phyloP scores from a whole-genome alignment of 2,329 filamentous ascomycete genomes.

The Elsinoe australis region DNA sequence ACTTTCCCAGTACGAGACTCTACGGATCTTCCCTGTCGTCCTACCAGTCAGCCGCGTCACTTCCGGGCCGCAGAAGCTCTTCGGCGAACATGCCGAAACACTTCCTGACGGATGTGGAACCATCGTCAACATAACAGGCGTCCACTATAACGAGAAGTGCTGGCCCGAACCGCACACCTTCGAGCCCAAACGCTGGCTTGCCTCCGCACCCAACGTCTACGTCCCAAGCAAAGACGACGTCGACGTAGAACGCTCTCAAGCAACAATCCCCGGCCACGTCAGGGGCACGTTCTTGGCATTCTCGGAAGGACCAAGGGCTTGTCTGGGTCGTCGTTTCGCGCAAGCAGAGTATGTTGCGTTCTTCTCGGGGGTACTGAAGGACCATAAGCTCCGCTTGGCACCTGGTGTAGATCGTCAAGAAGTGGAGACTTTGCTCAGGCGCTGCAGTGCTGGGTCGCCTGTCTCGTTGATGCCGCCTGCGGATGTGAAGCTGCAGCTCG shows the following conservation, averaged over 20 bases:
- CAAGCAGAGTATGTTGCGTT: not conserved
- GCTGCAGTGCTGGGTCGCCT: not conserved
- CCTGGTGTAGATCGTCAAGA: not conserved
- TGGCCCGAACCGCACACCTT: not conserved
- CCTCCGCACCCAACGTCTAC: not conserved
- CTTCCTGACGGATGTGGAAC: not conserved
- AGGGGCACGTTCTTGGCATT: not conserved
- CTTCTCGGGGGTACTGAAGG: not conserved
- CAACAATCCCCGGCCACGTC: not conserved
- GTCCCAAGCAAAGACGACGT: not conserved
- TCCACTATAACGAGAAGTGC: not conserved
- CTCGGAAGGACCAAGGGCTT: not conserved
- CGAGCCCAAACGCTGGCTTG: constrained; percentile 1
- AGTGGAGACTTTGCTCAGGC: not conserved
- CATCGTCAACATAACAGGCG: not conserved
- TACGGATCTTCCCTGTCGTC: not conserved
- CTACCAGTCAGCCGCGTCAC: not conserved
- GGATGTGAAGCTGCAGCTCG: not conserved
- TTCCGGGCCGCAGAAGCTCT: not conserved
- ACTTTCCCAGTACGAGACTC: not conserved
- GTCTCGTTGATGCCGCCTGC: not conserved
- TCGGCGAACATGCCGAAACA: not conserved
- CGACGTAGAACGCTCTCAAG: not conserved
- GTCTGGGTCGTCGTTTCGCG: not conserved
- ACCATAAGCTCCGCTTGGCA: not conserved